A percentile compares a stretch with the other conserved stretches of the same genome.
Conservation (phyloP, 805 yeast genomes). For the Suhomyces vadensis region DNA sequence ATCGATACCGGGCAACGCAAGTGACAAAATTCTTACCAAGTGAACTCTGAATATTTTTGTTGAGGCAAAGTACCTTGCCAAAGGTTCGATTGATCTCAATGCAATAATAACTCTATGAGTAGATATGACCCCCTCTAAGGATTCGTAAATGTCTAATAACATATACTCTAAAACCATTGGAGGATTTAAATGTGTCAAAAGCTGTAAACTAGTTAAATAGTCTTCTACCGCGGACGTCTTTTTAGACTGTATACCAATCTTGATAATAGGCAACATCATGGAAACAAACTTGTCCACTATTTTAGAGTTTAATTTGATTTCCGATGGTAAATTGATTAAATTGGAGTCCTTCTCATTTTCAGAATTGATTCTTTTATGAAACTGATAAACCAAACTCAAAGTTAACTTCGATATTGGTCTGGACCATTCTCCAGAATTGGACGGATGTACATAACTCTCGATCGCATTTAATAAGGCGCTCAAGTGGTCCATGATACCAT, state of each 20-base stretch:
- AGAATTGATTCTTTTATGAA: conserved; percentile 55
- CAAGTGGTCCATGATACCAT: conserved; percentile 54
- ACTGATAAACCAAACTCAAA: conserved; percentile 57
- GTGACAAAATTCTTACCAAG: conserved; percentile 66
- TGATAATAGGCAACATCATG: conserved; percentile 55
- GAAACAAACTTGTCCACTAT: conserved; percentile 46
- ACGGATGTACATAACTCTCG: conserved; percentile 86
- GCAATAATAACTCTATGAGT: conserved; percentile 81
- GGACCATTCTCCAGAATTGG: conserved; percentile 91
- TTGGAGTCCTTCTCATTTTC: conserved; percentile 44
- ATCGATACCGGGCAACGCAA: conserved; percentile 80
- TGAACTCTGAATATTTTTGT: conserved; percentile 73
- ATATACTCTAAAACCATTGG: conserved; percentile 51
- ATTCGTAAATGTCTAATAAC: conserved; percentile 73
- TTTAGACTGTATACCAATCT: conserved; percentile 80
- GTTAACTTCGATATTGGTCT: conserved; percentile 63
- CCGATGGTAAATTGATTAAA: conserved; percentile 25
- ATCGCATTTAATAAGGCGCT: conserved; percentile 63
- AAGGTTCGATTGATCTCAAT: conserved; percentile 61
- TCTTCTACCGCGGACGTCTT: conserved; percentile 53
- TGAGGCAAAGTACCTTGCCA: conserved; percentile 65
- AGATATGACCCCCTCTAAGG: conserved; percentile 66
- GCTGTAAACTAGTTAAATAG: conserved; percentile 58
- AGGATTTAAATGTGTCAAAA: conserved; percentile 66
- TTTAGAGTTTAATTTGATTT: conserved; percentile 36